Evolutionary conservation across 371 early-diverging fungal genomes (phyloP), one percentile per base, ranked within the genome.

Genomic region (Mortierella sp.): DNA sequence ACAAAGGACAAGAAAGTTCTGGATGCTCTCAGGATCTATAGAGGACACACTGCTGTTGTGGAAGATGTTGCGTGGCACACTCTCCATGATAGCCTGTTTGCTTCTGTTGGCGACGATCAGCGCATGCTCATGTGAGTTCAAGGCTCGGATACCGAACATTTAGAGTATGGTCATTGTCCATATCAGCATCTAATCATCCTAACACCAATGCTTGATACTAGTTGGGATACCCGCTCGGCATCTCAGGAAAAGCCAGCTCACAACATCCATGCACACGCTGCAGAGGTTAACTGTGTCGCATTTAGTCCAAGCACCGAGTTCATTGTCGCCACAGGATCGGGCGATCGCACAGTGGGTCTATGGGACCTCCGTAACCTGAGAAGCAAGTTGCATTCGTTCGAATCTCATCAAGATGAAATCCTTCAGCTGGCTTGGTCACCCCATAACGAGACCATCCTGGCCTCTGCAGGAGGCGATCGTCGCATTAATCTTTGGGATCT

Each of bases 401-500:
- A 95, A 67, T 85, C 88, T 6, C 99, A 99, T 86, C 88, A 91
- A 78, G 95, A 94, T 53, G 96, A 96, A 67, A 91, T 99, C 40
- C 82, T 93, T 57, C 97, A 96, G 82, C 83, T 99, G 34, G 86
- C 88, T 22, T 99, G 99, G 99, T 94, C 96, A 49, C 98, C 98
- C 25, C 92, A 94, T 79, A 88, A 91, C 50, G 94, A 92, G 50
- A 92, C 93, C 34, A 90, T 99, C 46, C 81, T 99, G 39, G 99
- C 98, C 10, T 95, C 96, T 37, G 92, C 95, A 21, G 86, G 92
- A 61, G 88, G 89, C 46, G 99, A 99, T 85, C 90, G 98, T 62
- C 85, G 97, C 25, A 89, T 99, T 55, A 90, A 92, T 63, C 87
- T 99, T 27, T 99, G 99, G 99, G 99, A 99, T 81, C 78, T 99